These are phyloP conservation scores for Madurella fahalii DNA, from an alignment of 2,329 filamentous ascomycete genomes.

Conservation along the genomic window DNA sequence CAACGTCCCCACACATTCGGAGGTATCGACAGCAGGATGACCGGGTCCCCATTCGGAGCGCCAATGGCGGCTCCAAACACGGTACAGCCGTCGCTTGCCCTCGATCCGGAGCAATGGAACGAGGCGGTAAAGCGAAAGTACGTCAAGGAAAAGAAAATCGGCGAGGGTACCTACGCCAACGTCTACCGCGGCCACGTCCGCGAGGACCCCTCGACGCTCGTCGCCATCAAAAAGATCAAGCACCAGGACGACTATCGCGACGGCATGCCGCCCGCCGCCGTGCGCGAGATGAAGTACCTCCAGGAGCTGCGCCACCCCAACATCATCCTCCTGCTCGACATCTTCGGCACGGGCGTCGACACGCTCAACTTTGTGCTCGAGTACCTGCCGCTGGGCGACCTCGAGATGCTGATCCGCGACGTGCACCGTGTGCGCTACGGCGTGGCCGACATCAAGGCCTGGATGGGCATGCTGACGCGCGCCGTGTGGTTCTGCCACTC, in stretches of 20 bases:
- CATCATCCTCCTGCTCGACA: slow-evolving; percentile 86
- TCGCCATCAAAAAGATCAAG: slow-evolving; percentile 94
- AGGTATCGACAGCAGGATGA: background rate
- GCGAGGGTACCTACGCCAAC: slow-evolving; percentile 94
- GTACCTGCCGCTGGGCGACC: slow-evolving; percentile 86
- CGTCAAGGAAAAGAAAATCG: slow-evolving; percentile 85
- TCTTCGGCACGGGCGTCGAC: slow-evolving; percentile 94
- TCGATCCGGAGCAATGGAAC: slow-evolving; percentile 74
- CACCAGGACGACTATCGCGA: slow-evolving; percentile 81
- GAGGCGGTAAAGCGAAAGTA: slow-evolving; percentile 83
- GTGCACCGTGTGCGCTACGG: slow-evolving; percentile 73
- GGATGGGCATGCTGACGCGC: slow-evolving; percentile 95
- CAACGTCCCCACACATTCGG: background rate
- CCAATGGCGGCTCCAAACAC: slow-evolving; percentile 2
- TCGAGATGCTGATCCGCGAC: slow-evolving; percentile 92
- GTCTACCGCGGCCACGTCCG: slow-evolving; percentile 86
- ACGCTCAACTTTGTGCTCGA: slow-evolving; percentile 96
- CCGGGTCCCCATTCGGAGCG: slow-evolving; percentile 10
- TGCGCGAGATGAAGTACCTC: slow-evolving; percentile 92
- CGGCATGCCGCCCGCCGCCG: slow-evolving; percentile 88
- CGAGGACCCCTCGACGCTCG: slow-evolving; percentile 64
- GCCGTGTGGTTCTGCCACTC: slow-evolving; percentile 97
- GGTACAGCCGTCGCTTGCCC: slow-evolving; percentile 30
- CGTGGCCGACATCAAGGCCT: slow-evolving; percentile 88
- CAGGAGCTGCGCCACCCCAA: slow-evolving; percentile 94